Percentiles rank a stretch among this genome's conserved stretches.
These are phyloP conservation scores for Paecilomyces niveus DNA, from an alignment of 2,329 filamentous ascomycete genomes.

Conservation along the genomic window DNA sequence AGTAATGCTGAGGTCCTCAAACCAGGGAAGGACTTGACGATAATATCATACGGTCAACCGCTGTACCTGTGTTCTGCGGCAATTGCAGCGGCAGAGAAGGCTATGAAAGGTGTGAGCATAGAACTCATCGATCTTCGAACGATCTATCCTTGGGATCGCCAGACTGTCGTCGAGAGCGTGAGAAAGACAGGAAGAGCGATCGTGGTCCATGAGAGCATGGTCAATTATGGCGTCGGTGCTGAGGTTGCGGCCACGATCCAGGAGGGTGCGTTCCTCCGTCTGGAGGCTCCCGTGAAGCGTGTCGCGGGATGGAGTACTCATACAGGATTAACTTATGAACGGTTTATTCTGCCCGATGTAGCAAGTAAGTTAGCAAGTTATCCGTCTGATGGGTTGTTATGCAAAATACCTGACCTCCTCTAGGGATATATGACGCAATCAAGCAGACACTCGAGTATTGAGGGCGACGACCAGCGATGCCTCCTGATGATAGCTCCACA, in stretches of 20 bases:
- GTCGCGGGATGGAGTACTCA: constrained; percentile 89
- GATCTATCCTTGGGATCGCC: constrained; percentile 85
- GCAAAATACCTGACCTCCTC: not conserved
- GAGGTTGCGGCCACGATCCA: constrained; percentile 86
- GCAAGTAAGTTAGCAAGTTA: constrained; percentile 57
- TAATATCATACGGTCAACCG: constrained; percentile 85
- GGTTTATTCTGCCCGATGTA: constrained; percentile 76
- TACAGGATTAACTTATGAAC: constrained; percentile 70
- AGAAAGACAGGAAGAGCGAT: constrained; percentile 79
- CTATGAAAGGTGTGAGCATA: constrained; percentile 61
- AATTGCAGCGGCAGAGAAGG: constrained; percentile 66
- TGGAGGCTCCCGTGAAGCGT: constrained; percentile 79
- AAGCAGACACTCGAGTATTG: constrained; percentile 61
- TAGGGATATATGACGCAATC: constrained; percentile 66
- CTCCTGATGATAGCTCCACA: not conserved
- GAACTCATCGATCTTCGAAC: constrained; percentile 86
- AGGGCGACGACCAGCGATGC: constrained; percentile 3
- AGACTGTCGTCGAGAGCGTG: constrained; percentile 73
- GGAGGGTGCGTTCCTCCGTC: constrained; percentile 72
- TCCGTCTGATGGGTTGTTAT: not conserved
- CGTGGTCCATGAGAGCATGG: constrained; percentile 87
- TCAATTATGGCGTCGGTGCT: constrained; percentile 81
- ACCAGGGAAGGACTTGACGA: constrained; percentile 69
- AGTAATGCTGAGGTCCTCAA: constrained; percentile 81
- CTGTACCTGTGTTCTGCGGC: constrained; percentile 76